Base-by-base conservation (phyloP, 176 grass and related monocot genomes). In the Pontederia crassipes region DNA sequence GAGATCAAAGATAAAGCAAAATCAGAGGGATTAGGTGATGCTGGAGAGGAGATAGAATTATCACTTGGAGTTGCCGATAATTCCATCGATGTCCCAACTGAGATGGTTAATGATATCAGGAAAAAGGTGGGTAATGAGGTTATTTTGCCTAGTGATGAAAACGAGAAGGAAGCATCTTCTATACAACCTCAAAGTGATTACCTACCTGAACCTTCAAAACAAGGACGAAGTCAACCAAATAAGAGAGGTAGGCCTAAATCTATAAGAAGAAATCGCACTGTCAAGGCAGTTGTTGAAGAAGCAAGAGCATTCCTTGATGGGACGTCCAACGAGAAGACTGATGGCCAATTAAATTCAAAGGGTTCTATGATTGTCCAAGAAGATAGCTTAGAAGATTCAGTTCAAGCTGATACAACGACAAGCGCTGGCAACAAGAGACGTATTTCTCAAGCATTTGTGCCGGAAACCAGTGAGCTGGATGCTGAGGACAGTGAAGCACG, bases 21-120 rank as follows among this genome's bases (percentile, higher is more conserved):
- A 52, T 81, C 62, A 45, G 74, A 84, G 74, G 72, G 45, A 67
- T 61, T 78, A 32, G 77, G 58, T 46, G 28, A 61, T 77, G 72
- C 46, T 76, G 65, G 68, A 62, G 78, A 86, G 45, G 72, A 76
- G 14, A 76, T 79, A 59, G 90, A 90, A 45, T 69, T 72, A 58
- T 98, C 93, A 74, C 49, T 76, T 81, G 87, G 84, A 61, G 59
- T 92, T n/a, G 76, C 84, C 50, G 93, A 98, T 80, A 92, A 92
- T 76, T 76, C 70, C 48, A 57, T 73, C 35, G 79, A 87, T 89
- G 60, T 81, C 71, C 35, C 56, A 54, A 65, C 59, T 45, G 75
- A 72, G 65, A 74, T 71, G 11, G 77, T 61, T 73, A 79, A 75
- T 73, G 71, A 28, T 6, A 61, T 54, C 14, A 79, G 63, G 32